Conservation (phyloP, 2,329 filamentous ascomycete genomes). For the Aspergillus uvarum region DNA sequence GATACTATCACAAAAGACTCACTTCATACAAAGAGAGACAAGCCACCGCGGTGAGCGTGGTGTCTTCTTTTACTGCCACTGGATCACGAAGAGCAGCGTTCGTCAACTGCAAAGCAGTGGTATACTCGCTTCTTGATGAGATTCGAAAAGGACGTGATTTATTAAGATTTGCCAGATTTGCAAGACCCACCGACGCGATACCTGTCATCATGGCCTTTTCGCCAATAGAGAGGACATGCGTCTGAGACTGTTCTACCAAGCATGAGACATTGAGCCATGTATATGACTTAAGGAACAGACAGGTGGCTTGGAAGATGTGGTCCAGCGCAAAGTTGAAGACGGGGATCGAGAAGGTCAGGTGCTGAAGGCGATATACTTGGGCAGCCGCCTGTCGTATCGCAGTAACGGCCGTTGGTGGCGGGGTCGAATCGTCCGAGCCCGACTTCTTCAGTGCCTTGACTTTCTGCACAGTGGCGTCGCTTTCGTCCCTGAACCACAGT, state of each 20-base stretch:
- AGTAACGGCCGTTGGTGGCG: background rate
- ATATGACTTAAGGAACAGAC: background rate
- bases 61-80: background rate
- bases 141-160: background rate
- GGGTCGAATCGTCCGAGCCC: background rate
- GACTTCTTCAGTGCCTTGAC: background rate
- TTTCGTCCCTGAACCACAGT: conserved; percentile 3
- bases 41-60: conserved; percentile 3
- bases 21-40: conserved; percentile 4
- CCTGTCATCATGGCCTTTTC: conserved; percentile 5
- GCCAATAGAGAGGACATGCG: background rate
- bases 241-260: background rate
- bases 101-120: conserved; percentile 1
- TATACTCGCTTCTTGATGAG: background rate
- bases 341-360: background rate
- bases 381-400: background rate
- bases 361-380: background rate
- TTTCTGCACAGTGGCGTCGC: background rate
- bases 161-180: background rate
- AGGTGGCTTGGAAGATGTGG: conserved; percentile 2
- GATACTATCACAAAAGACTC: background rate
- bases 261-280: background rate
- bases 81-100: background rate
- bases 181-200: conserved; percentile 3
- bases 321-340: conserved; percentile 4